Evolutionary conservation across 1,139 yeast genomes (phyloP).

Genomic region (Chernovozyma sophiae-reginae): DNA sequence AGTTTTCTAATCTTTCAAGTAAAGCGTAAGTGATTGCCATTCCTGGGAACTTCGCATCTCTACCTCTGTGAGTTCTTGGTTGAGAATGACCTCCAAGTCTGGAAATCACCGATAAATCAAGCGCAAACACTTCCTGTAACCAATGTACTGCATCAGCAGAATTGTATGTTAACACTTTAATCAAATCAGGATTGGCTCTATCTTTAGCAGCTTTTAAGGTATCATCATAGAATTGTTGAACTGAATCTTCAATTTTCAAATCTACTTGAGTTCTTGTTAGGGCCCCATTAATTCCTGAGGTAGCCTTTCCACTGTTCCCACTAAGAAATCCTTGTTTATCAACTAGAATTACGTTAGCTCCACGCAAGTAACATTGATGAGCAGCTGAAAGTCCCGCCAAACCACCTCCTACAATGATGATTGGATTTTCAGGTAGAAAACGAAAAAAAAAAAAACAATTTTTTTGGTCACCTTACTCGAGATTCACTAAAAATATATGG

Average conservation of each 20-base stretch:
- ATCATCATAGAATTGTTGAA: conserved; percentile 59
- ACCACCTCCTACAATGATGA: conserved; percentile 76
- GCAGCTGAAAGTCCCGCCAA: conserved; percentile 78
- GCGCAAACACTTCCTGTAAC: conserved; percentile 59
- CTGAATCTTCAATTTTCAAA: conserved; percentile 50
- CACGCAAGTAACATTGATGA: conserved; percentile 56
- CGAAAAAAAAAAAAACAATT: too few species aligned
- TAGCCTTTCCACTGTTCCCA: conserved; percentile 79
- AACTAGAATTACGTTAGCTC: conserved; percentile 53
- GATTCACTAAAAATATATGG: too few species aligned
- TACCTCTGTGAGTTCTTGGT: conserved; percentile 73
- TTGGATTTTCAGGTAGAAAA: conserved; percentile 40
- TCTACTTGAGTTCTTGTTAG: conserved; percentile 57
- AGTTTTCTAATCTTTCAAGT: conserved; percentile 48
- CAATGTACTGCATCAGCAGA: conserved; percentile 66
- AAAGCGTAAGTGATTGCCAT: conserved; percentile 69
- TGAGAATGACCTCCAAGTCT: conserved; percentile 73
- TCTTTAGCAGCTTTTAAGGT: conserved; percentile 63
- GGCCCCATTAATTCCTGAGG: conserved; percentile 80
- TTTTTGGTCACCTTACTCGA: too few species aligned
- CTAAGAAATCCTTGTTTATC: conserved; percentile 66
- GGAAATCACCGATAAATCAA: conserved; percentile 63
- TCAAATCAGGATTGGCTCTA: conserved; percentile 52
- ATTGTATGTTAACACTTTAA: conserved; percentile 46
- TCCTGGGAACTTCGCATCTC: conserved; percentile 65